Conservation (phyloP, 176 grass and related monocot genomes). For the Juncus effusus region DNA sequence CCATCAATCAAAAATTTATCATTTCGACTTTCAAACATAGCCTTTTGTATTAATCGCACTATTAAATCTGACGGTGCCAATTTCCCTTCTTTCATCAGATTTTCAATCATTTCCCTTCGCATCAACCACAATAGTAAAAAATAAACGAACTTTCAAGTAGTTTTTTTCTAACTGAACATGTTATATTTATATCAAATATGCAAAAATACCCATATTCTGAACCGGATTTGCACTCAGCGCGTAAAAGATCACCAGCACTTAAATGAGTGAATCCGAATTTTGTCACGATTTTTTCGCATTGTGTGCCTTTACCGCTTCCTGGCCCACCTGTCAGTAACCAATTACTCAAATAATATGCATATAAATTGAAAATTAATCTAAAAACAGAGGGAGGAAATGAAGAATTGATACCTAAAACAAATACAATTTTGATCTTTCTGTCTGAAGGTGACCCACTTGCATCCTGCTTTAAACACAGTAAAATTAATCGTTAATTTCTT, state of each 20-base stretch:
- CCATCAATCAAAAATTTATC: constrained; percentile 87
- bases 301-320: constrained; percentile 59
- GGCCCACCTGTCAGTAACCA: constrained; percentile 35
- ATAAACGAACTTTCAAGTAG: neutral
- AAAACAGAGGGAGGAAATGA: neutral
- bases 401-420: constrained; percentile 48
- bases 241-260: constrained; percentile 50
- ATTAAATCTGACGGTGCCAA: constrained; percentile 49
- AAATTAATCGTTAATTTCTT: neutral
- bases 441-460: neutral
- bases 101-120: constrained; percentile 55
- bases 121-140: constrained; percentile 19
- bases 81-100: constrained; percentile 76
- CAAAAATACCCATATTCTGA: constrained; percentile 50
- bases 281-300: constrained; percentile 47
- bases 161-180: no score
- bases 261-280: constrained; percentile 57
- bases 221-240: constrained; percentile 52
- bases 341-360: neutral
- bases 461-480: constrained; percentile 19
- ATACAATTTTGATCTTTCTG: constrained; percentile 40
- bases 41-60: constrained; percentile 53
- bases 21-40: constrained; percentile 64
- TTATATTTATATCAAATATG: neutral
- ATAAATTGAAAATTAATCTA: neutral